Base-by-base conservation (phyloP, 352 stramenopile genomes). In the Phytopythium vexans region DNA sequence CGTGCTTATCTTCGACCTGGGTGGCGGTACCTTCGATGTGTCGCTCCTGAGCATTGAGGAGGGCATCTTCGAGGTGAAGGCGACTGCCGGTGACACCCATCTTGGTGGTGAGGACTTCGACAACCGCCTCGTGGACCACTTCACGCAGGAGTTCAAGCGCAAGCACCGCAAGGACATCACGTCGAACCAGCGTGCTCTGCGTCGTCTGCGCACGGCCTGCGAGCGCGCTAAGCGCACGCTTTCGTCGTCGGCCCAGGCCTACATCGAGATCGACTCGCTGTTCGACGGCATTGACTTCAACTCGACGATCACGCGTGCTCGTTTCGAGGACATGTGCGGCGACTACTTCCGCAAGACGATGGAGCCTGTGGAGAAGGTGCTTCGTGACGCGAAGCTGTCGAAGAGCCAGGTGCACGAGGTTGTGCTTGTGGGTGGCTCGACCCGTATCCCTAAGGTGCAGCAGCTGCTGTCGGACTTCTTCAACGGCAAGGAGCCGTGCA, bases 1-100 rank as follows among this genome's bases (percentile, higher is more conserved):
- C 54, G 90, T 99, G 40, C 70, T 99, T 31, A 98, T 99, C 50
- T 99, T 98, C 49, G 95, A 99, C 54, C 70, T 98, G 32, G 94
- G 93, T n/a, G 93, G 94, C 21, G 94, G 94, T 54, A 98, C 92
- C 3, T 98, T 98, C 55, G 93, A 98, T 80, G 90, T 98, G 50
- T 94, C 75, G 33, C 68, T 98, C 7, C 64, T 98, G 6, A 97
- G 69, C 4, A 98, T 98, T 66, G 94, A 98, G 51, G 88, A 98
- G 9, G 94, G 94, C 38, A 97, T 98, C 64, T 98, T 98, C 62
- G 92, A 98, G 64, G 95, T 98, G 46, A 96, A 97, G 75, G 91
- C 92, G 37, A 98, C 95, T 6, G 88, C 82, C 38, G 94, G 95
- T 62, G 94, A 98, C 67, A 98, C 92, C 27, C 88, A 97, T 52